Base-by-base conservation (phyloP, 139 green algal genomes). In the Asterochloris sp. region DNA sequence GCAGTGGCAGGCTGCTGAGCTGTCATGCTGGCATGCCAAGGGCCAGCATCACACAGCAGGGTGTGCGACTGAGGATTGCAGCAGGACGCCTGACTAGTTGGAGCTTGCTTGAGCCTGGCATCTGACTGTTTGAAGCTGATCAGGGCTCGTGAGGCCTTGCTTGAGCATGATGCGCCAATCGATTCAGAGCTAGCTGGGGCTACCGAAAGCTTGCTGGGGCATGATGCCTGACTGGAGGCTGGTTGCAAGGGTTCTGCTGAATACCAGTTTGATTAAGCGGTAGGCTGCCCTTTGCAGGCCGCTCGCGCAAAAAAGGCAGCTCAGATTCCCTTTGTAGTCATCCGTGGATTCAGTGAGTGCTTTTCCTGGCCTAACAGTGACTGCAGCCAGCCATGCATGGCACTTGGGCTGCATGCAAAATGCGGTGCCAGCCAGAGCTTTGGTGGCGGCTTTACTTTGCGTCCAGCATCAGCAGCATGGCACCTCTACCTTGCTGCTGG, bases 311-410 rank as follows among this genome's bases (percentile, higher is more conserved):
- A 80, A 24, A 69, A 21, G 23, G 76, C 76, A 69, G 60, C 67
- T n/a, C 21, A 80, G 14, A 80, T 80, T n/a, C 76, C 76, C 12
- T 80, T 28, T 62, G 68, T 80, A 0, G 76, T 80, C 76, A 80
- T 80, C 60, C 76, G 76, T 0, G 76, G 76, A 23, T 80, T 80
- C 38, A 54, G 38, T 54, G 38, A 54, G 38, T 54, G 38, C 38
- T 54, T 6, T 54, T 2, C 38, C 38, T 54, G 38, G 2, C 38
- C 38, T 54, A 6, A 54, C 38, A 54, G 38, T 54, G 38, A 54
- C 38, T 54, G 38, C 6, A 6, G 38, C 6, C 4, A 2, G 38
- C 38, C 38, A 54, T 54, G 38, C 6, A 6, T 2, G 4, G 38
- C 38, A 2, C 38, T 54, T 2, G 6, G 38, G 38, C 38, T 54